A percentile compares a stretch with the other conserved stretches of the same genome.
These are phyloP conservation scores for Boletus pseudo-olivaceus DNA, from an alignment of 768 basidiomycete genomes.

Conservation along the genomic window DNA sequence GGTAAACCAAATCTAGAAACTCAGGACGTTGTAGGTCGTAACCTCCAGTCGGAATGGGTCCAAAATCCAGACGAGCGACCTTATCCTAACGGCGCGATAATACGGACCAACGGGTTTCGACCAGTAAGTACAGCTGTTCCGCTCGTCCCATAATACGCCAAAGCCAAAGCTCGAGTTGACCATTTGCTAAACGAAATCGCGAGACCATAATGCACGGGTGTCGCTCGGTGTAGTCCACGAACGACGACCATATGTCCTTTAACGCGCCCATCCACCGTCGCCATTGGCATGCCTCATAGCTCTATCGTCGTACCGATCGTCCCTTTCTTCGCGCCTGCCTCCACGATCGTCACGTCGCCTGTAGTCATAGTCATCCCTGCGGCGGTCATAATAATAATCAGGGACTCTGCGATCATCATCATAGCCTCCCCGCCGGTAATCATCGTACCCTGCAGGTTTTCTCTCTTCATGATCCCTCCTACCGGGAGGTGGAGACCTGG, in stretches of 20 bases:
- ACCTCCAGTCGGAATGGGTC: conserved; percentile 16
- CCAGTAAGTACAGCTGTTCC: conserved; percentile 39
- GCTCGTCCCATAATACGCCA: conserved; percentile 36
- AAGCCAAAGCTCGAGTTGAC: conserved; percentile 37
- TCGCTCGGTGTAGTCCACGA: conserved; percentile 32
- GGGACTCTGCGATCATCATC: conserved; percentile 79
- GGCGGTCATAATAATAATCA: conserved; percentile 85
- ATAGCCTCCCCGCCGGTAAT: conserved; percentile 76
- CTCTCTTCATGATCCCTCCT: conserved; percentile 80
- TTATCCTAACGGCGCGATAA: conserved; percentile 31
- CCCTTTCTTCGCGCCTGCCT: conserved; percentile 80
- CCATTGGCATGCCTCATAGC: conserved; percentile 70
- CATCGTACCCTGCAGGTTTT: conserved; percentile 92
- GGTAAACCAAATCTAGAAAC: conserved; percentile 14
- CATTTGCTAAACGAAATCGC: conserved; percentile 51
- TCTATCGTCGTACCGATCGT: conserved; percentile 77
- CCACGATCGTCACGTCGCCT: conserved; percentile 60
- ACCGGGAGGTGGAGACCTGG: conserved; percentile 73
- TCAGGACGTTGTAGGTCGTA: conserved; percentile 13
- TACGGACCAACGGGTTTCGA: conserved; percentile 37
- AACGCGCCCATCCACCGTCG: conserved; percentile 75
- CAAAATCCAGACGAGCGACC: conserved; percentile 27
- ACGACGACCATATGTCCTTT: conserved; percentile 41
- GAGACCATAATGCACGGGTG: conserved; percentile 35
- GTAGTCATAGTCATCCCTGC: conserved; percentile 71